These are phyloP conservation scores for Taiozyma sp. DNA, from an alignment of 1,139 yeast species.

Conservation along the genomic window DNA sequence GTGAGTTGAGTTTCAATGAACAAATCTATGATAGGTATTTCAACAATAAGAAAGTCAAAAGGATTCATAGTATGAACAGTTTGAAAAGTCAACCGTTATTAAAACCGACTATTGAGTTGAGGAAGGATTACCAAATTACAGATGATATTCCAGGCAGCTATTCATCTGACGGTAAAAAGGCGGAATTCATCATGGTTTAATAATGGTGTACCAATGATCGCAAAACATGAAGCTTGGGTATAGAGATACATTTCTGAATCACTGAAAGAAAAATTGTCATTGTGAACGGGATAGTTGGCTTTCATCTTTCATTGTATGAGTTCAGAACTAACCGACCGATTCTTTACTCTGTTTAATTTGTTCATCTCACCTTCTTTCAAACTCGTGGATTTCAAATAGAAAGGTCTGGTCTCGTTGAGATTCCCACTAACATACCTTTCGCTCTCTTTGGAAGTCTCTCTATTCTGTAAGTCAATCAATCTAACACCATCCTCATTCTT, in stretches of 20 bases:
- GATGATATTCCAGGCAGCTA: background rate
- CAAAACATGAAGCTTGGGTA: background rate
- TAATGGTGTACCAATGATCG: background rate
- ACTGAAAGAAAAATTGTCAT: background rate
- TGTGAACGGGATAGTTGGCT: background rate
- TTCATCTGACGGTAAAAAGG: background rate
- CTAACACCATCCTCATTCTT: slow-evolving; percentile 39
- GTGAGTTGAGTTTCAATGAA: background rate
- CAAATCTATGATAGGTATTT: background rate
- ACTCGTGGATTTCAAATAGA: background rate
- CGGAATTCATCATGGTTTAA: background rate
- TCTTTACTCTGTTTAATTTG: slow-evolving; percentile 27
- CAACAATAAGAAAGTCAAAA: background rate
- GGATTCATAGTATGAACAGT: background rate
- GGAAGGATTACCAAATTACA: background rate
- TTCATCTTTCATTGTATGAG: background rate
- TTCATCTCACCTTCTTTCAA: background rate
- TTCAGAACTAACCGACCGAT: slow-evolving; percentile 31
- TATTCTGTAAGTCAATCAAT: slow-evolving; percentile 35
- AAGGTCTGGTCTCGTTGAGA: background rate
- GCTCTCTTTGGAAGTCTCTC: slow-evolving; percentile 4
- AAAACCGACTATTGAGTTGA: background rate
- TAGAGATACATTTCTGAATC: background rate
- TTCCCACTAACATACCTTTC: background rate
- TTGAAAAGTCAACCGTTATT: background rate